phyloP scores from a whole-genome alignment of 75 land plant species.

The Larix kaempferi region DNA sequence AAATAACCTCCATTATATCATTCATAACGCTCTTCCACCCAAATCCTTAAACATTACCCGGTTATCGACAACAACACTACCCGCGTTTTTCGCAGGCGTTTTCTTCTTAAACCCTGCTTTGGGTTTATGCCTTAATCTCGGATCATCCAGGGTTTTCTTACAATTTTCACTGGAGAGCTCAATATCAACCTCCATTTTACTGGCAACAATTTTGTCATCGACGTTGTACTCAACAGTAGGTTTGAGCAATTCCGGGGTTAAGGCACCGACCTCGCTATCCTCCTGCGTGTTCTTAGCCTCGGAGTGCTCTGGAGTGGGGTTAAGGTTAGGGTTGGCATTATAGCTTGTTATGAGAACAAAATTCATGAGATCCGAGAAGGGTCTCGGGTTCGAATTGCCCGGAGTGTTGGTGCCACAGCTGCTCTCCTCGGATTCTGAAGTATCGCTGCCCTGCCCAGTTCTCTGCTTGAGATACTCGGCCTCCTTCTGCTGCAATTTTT shows the following conservation, averaged over 20 bases:
- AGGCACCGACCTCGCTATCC: background rate
- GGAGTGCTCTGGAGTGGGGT: background rate
- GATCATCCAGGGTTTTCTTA: background rate
- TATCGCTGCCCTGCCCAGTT: background rate
- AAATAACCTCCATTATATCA: constrained; percentile 56
- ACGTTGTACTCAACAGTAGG: no score
- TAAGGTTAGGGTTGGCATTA: background rate
- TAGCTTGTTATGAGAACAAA: background rate
- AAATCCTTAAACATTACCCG: constrained; percentile 65
- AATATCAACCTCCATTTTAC: background rate
- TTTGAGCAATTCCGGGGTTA: background rate
- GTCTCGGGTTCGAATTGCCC: background rate
- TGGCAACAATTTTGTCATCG: no score
- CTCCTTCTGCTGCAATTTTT: constrained; percentile 10
- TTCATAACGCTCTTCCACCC: constrained; percentile 43
- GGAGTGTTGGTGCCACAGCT: no score
- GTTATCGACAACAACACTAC: constrained; percentile 1
- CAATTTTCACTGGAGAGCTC: background rate
- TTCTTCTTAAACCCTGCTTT: background rate
- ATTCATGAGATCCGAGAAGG: background rate
- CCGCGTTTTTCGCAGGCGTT: background rate
- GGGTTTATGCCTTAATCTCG: background rate
- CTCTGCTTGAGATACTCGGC: constrained; percentile 7
- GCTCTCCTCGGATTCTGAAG: background rate
- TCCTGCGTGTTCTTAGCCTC: background rate